These are phyloP conservation scores for Hygrophila difformis DNA, from an alignment of 257 asterid genomes.

Conservation along the genomic window DNA sequence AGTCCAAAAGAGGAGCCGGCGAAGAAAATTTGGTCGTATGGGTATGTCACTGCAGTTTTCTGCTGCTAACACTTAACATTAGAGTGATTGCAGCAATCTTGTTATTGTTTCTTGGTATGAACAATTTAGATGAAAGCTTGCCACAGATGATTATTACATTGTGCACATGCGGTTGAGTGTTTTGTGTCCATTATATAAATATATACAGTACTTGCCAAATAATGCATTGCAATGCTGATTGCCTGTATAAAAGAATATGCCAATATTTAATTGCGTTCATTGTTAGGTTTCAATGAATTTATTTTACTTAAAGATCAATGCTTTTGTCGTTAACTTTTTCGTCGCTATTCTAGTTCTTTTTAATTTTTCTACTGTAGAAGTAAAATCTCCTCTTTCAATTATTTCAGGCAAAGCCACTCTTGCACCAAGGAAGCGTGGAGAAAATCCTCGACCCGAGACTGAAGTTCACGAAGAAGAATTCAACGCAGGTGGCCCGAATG, in stretches of 20 bases:
- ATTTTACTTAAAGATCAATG: too few species aligned
- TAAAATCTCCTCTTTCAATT: neutral
- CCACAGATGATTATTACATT: neutral
- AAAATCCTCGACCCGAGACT: slow-evolving; percentile 41
- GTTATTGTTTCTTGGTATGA: neutral
- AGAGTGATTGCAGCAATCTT: too few species aligned
- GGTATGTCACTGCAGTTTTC: slow-evolving; percentile 22
- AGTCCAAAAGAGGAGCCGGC: slow-evolving; percentile 58
- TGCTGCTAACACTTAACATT: neutral
- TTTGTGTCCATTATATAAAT: too few species aligned
- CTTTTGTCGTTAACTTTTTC: too few species aligned
- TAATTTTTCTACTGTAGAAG: neutral
- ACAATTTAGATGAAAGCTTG: too few species aligned
- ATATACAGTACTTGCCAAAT: too few species aligned
- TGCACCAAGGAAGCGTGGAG: slow-evolving; percentile 41
- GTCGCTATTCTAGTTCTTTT: too few species aligned
- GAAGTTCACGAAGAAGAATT: slow-evolving; percentile 22
- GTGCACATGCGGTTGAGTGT: too few species aligned
- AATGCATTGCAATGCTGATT: too few species aligned
- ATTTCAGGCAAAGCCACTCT: slow-evolving; percentile 50
- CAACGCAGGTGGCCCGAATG: slow-evolving; percentile 26
- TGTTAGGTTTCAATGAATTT: too few species aligned
- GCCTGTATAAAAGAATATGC: too few species aligned
- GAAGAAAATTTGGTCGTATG: slow-evolving; percentile 67
- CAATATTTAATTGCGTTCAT: too few species aligned